Evolutionary conservation across 768 basidiomycete genomes (phyloP).

Genomic region (Daedaleopsis nitida): DNA sequence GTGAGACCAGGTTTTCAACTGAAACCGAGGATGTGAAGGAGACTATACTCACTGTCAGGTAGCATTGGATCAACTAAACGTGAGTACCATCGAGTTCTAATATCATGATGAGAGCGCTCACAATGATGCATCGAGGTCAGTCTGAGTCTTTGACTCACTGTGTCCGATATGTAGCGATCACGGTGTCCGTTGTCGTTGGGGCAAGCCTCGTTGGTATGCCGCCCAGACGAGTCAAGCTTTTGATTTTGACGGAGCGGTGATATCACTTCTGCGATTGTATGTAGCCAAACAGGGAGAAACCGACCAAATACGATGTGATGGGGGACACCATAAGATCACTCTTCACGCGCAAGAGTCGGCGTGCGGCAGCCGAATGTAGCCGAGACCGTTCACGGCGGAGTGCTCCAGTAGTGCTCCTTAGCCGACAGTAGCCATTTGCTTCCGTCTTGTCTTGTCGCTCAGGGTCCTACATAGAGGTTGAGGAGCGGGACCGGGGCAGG

Average conservation of each 20-base stretch:
- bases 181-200: not conserved
- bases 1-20: too few species aligned
- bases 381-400: not conserved
- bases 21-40: too few species aligned
- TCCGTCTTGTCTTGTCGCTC: too few species aligned
- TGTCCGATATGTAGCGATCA: not conserved
- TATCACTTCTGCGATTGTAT: too few species aligned
- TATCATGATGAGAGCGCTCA: not conserved
- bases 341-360: not conserved
- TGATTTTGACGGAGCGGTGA: not conserved
- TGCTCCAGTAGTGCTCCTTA: not conserved
- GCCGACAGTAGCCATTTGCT: too few species aligned
- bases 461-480: too few species aligned
- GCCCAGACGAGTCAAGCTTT: not conserved
- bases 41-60: not conserved
- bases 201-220: not conserved
- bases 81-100: not conserved
- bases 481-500: too few species aligned
- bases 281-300: too few species aligned
- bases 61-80: not conserved
- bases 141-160: too few species aligned
- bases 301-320: not conserved
- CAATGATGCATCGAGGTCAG: not conserved
- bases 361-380: not conserved
- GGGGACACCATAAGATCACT: not conserved